Evolutionary conservation across 352 stramenopile genomes (phyloP), one percentile per base, ranked within the genome.

Genomic region (Phytophthora idaei): DNA sequence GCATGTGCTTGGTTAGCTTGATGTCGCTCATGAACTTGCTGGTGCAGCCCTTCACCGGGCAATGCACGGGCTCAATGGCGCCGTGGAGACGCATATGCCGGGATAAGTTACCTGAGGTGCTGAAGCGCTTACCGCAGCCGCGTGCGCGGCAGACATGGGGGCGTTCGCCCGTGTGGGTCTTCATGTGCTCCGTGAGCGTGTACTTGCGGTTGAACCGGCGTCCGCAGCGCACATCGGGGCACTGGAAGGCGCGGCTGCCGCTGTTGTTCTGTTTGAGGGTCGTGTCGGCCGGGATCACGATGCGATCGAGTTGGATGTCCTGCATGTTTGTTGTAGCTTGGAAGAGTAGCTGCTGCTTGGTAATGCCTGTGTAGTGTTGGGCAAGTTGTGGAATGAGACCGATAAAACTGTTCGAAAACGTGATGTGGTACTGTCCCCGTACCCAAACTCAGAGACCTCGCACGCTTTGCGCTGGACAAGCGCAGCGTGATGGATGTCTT

Each of bases 101-200:
- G 6, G 77, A 78, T 21, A 85, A 54, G 70, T 85, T 85, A 45
- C 77, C 77, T 9, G 77, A 78, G 0, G 77, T 85, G 55, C 65
- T 85, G 60, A 85, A 85, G 32, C 74, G 76, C 59, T 85, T 85
- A 36, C 69, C 75, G 32, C 77, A 85, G 37, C 51, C 58, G n/a
- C 50, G 62, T 5, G 68, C 71, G 4, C 69, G 66, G 49, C 77
- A 85, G 21, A 72, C 57, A 32, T 85, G 68, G 15, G 77, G 77
- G 5, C 71, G 74, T 27, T 85, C 77, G 34, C 83, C 83, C 39
- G 83, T 90, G 75, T 92, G 83, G 27, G 82, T 92, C 73, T 90
- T 90, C 61, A 87, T 80, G 71, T 92, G 83, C 60, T 90, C 81
- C 8, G 69, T 89, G 60, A 90, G 81, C 39, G 81, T 90, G 60